Base-by-base conservation (phyloP, 257 asterid species). In the Cordia subcordata region DNA sequence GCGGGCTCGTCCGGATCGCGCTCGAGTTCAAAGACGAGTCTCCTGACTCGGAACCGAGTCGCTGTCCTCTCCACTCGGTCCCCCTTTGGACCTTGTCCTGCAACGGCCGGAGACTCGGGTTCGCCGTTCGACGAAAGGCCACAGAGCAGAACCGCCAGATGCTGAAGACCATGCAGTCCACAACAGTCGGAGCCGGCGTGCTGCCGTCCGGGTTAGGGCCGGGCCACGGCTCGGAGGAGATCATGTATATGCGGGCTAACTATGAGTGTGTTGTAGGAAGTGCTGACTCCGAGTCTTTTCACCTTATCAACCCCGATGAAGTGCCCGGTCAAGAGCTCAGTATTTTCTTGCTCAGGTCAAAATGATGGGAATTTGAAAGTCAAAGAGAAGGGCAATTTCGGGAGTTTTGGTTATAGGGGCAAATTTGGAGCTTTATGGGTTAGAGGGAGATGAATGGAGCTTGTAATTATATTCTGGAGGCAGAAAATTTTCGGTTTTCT, bases 231-330 rank as follows among this genome's bases (percentile, higher is more conserved):
- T 42, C 82, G 17, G 95, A 84, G 73, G 97, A 85, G 74, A 72
- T 83, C 61, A 71, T 93, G 95, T 89, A 93, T 50, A 93, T 93
- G 97, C 74, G 99, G 63, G 99, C 99, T 27, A 86, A 85, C 19
- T 93, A 89, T 33, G 99, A 93, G 66, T 85, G 81, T 53, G 84
- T 93, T 5, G 68, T 82, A 11, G 97, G 99, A 13, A 81, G 82
- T 46, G 95, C 88, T 3, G 94, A 93, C 53, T 89, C 97, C 0
- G 96, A 93, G 76, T 89, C 96, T 18, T 93, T 85, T 69, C 97
- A 93, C 73, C 64, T 93, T 69, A 83, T 93, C 74, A 89, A 85
- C 79, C 99, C 88, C 51, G 99, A 82, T 40, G 82, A 85, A 0
- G 84, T 86, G 0, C 94, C 85, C 61, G 94, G 85, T 54, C 97